phyloP scores from a whole-genome alignment of 2,329 filamentous ascomycete species.

The Pyrenochaeta sp. region DNA sequence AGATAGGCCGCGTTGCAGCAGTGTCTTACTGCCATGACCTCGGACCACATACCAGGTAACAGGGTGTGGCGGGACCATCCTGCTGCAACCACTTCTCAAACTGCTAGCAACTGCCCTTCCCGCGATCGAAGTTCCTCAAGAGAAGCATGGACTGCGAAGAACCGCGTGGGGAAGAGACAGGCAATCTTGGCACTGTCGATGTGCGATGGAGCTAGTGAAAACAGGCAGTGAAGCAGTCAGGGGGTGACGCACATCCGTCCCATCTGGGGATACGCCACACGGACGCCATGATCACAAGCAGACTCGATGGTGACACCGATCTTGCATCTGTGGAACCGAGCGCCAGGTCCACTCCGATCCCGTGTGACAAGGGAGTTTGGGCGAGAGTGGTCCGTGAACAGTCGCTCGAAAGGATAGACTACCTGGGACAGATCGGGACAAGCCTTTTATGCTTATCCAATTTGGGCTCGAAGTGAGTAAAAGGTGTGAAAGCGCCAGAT shows the following conservation, averaged over 20 bases:
- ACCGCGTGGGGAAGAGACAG: slow-evolving; percentile 43
- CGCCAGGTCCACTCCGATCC: slow-evolving; percentile 46
- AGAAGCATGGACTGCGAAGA: slow-evolving; percentile 29
- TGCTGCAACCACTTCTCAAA: slow-evolving; percentile 8
- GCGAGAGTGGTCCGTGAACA: slow-evolving; percentile 21
- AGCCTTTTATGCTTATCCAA: not conserved
- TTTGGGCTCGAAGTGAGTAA: not conserved
- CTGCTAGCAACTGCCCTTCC: slow-evolving; percentile 24
- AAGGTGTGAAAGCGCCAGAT: not conserved
- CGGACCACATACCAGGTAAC: slow-evolving; percentile 19
- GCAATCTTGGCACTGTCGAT: slow-evolving; percentile 27
- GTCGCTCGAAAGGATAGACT: slow-evolving; percentile 18
- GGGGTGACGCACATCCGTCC: slow-evolving; percentile 44
- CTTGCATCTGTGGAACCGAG: slow-evolving; percentile 49
- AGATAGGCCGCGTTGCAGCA: slow-evolving; percentile 25
- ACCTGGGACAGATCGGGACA: not conserved
- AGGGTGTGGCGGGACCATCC: slow-evolving; percentile 12
- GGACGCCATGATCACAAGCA: slow-evolving; percentile 37
- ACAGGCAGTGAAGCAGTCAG: slow-evolving; percentile 27
- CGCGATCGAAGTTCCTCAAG: slow-evolving; percentile 8
- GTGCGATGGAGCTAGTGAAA: slow-evolving; percentile 26
- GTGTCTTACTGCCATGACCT: slow-evolving; percentile 31
- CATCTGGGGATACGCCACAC: slow-evolving; percentile 43
- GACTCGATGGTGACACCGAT: slow-evolving; percentile 43
- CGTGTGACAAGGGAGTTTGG: slow-evolving; percentile 37